Conservation (phyloP, 805 yeast genomes). For the Nakazawaea molendinolei region DNA sequence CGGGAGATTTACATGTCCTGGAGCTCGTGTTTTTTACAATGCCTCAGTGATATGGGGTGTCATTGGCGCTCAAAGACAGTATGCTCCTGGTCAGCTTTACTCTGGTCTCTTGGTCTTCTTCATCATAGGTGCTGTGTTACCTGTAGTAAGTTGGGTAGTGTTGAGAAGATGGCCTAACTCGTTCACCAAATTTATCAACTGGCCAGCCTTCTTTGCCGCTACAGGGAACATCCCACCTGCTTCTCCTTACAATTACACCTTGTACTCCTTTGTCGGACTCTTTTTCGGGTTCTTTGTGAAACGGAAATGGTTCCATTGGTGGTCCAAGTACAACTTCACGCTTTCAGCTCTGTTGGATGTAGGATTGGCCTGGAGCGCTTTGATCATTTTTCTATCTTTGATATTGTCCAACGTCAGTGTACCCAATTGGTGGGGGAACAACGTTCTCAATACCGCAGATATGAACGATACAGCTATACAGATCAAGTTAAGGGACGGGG, state of each 20-base stretch:
- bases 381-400: slow-evolving; percentile 48
- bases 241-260: slow-evolving; percentile 58
- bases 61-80: slow-evolving; percentile 58
- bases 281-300: slow-evolving; percentile 52
- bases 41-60: slow-evolving; percentile 62
- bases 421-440: slow-evolving; percentile 65
- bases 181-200: slow-evolving; percentile 43
- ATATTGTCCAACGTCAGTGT: slow-evolving; percentile 31
- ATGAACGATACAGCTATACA: slow-evolving; percentile 28
- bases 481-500: slow-evolving; percentile 29
- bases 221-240: slow-evolving; percentile 70
- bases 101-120: slow-evolving; percentile 53
- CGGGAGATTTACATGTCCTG: slow-evolving; percentile 42
- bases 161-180: slow-evolving; percentile 32
- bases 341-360: slow-evolving; percentile 61
- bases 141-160: slow-evolving; percentile 32
- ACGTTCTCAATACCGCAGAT: slow-evolving; percentile 34
- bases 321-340: slow-evolving; percentile 70
- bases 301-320: slow-evolving; percentile 55
- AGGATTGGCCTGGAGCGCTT: slow-evolving; percentile 58
- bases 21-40: slow-evolving; percentile 38
- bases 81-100: slow-evolving; percentile 41
- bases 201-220: slow-evolving; percentile 61
- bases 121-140: slow-evolving; percentile 45
- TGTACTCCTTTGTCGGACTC: slow-evolving; percentile 49